Conservation (phyloP, 495 filamentous ascomycete genomes). For the Pyrenula massariospora region DNA sequence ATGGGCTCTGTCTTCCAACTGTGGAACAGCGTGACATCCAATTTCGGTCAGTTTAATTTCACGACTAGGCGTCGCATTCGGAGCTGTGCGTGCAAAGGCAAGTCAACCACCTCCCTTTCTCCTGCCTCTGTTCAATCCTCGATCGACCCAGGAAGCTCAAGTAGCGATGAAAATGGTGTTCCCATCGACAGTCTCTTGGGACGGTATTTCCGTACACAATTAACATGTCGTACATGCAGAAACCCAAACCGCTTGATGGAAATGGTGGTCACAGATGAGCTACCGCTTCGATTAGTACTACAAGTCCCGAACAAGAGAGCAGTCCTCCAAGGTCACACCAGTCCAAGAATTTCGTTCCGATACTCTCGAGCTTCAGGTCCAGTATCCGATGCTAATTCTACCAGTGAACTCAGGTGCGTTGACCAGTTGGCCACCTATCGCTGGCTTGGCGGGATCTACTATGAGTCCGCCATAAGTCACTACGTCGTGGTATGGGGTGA, state of each 20-base stretch:
- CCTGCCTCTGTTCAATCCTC: not conserved
- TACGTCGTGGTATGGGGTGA: slow-evolving; percentile 26
- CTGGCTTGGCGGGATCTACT: slow-evolving; percentile 33
- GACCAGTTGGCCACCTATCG: slow-evolving; percentile 18
- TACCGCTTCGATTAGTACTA: slow-evolving; percentile 22
- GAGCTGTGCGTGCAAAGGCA: not conserved
- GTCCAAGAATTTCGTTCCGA: slow-evolving; percentile 11
- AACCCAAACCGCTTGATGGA: not conserved
- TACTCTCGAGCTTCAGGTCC: slow-evolving; percentile 11
- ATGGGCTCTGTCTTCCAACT: not conserved
- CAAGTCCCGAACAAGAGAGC: not conserved
- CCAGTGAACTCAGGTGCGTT: not conserved
- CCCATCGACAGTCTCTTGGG: not conserved
- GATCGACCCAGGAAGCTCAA: not conserved
- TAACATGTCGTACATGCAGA: not conserved
- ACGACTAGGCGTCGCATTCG: not conserved
- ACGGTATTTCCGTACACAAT: not conserved
- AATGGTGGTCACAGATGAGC: not conserved
- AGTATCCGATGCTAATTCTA: not conserved
- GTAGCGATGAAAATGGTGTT: not conserved
- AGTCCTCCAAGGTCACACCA: slow-evolving; percentile 16
- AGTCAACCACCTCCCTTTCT: not conserved
- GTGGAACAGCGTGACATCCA: not conserved
- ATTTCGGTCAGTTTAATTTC: not conserved
- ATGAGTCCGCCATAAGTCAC: not conserved